A percentile compares a stretch with the other conserved stretches of the same genome.
phyloP scores from a whole-genome alignment of 2,329 filamentous ascomycete species.

The Penicillium crustosum region DNA sequence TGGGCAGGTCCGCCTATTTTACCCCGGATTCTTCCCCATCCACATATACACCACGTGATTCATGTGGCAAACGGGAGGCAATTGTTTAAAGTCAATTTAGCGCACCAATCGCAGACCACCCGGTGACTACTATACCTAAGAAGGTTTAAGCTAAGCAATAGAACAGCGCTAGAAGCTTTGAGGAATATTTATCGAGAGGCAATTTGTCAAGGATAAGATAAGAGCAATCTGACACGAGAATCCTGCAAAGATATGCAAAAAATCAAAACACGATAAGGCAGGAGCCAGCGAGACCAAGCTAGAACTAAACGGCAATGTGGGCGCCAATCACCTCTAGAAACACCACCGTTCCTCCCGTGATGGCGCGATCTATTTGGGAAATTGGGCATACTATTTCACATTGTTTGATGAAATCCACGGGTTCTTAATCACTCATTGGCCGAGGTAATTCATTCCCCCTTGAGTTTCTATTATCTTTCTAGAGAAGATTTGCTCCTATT shows the following conservation, averaged over 20 bases:
- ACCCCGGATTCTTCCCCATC: slow-evolving; percentile 6
- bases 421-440: background rate
- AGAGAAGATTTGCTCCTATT: background rate
- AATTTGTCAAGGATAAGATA: slow-evolving; percentile 3
- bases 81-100: background rate
- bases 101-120: background rate
- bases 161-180: background rate
- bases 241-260: background rate
- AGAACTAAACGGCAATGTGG: background rate
- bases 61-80: background rate
- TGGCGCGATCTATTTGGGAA: background rate
- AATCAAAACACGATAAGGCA: slow-evolving; percentile 2
- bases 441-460: background rate
- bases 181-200: background rate
- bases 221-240: slow-evolving; percentile 5
- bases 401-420: background rate
- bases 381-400: background rate
- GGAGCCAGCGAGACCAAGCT: background rate
- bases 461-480: background rate
- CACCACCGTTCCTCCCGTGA: background rate
- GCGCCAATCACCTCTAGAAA: background rate
- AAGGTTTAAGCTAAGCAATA: background rate
- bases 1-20: background rate
- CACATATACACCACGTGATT: background rate
- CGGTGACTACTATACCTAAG: background rate